A percentile compares a stretch with the other conserved stretches of the same genome.
Evolutionary conservation across 192 early-diverging fungal species (phyloP).

Genomic region (Phlyctochytrium arcticum): DNA sequence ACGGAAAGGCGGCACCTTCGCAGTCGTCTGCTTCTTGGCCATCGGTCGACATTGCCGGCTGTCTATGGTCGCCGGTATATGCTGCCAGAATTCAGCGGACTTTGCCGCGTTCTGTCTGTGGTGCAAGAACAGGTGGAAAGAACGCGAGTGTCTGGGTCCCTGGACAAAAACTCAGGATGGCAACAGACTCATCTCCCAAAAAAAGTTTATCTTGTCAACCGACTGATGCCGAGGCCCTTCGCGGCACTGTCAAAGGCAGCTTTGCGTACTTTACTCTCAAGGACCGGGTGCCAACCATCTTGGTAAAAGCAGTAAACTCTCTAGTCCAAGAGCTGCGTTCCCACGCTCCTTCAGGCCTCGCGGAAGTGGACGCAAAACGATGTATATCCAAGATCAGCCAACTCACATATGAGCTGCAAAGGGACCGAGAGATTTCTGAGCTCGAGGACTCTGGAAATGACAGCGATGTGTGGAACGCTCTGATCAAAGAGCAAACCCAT

Average conservation of each 20-base stretch:
- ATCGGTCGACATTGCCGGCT: no score
- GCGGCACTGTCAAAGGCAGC: conserved; percentile 54
- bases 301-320: conserved; percentile 74
- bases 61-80: no score
- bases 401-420: conserved; percentile 73
- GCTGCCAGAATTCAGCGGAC: no score
- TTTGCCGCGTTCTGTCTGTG: no score
- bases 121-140: no score
- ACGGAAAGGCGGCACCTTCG: no score
- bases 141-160: no score
- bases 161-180: no score
- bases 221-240: no score
- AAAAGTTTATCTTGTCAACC: no score
- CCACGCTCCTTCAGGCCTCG: conserved; percentile 4
- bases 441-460: conserved; percentile 55
- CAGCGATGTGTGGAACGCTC: conserved; percentile 60
- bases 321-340: conserved; percentile 54
- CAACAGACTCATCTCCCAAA: no score
- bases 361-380: conserved; percentile 56
- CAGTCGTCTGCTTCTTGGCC: no score
- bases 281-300: conserved; percentile 74
- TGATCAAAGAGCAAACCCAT: conserved; percentile 28
- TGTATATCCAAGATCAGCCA: conserved; percentile 61
- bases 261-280: conserved; percentile 78
- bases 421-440: conserved; percentile 10